Evolutionary conservation across 257 asterid species (phyloP).

Genomic region (Leptodermis oblonga): DNA sequence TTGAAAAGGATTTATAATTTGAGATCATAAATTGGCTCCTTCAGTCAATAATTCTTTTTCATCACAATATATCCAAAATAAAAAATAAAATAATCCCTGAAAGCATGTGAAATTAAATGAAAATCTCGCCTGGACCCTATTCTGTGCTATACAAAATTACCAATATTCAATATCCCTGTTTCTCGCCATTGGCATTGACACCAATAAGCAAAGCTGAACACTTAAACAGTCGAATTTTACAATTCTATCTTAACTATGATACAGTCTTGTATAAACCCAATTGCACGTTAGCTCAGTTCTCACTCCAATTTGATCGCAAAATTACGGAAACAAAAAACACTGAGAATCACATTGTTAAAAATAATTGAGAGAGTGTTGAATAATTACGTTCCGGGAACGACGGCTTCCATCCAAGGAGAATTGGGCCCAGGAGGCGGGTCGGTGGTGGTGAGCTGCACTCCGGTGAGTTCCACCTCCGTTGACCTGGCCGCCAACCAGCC

Average conservation of each 20-base stretch:
- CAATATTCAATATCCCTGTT: not conserved
- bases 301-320: no score
- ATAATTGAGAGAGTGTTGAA: not conserved
- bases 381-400: conserved; percentile 89
- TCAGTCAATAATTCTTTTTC: not conserved
- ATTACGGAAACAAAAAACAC: not conserved
- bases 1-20: not conserved
- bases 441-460: conserved; percentile 79
- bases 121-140: not conserved
- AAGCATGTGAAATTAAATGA: not conserved
- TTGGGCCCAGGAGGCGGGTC: conserved; percentile 43
- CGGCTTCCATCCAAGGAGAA: conserved; percentile 87
- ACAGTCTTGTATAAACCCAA: not conserved
- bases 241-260: not conserved
- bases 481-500: conserved; percentile 97
- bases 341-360: not conserved
- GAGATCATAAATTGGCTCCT: not conserved
- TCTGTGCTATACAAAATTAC: not conserved
- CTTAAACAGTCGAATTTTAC: no score
- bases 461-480: conserved; percentile 66
- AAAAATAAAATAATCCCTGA: not conserved
- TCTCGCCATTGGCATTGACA: not conserved
- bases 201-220: not conserved
- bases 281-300: not conserved
- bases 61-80: not conserved